Evolutionary conservation across 148 eudicot species (phyloP).

Genomic region (Amaranthus cruentus): DNA sequence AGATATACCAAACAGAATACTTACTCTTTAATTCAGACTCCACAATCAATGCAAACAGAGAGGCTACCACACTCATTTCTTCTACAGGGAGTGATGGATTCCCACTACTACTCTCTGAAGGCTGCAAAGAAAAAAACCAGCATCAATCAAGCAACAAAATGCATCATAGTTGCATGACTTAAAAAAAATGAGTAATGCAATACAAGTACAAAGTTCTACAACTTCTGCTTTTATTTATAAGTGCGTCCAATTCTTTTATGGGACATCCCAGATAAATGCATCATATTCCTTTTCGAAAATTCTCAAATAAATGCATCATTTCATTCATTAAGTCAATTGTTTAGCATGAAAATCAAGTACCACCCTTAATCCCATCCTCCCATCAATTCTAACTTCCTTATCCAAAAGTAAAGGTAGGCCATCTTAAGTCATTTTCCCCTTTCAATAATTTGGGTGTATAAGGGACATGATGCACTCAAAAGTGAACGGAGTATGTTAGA

Average conservation of each 20-base stretch:
- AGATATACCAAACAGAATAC: constrained; percentile 5
- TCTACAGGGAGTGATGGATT: constrained; percentile 55
- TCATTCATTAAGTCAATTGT: too few species aligned
- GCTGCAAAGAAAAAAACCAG: constrained; percentile 35
- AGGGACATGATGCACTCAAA: too few species aligned
- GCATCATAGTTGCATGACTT: constrained; percentile 10
- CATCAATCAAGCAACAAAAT: background rate
- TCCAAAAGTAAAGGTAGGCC: too few species aligned
- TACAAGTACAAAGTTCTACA: background rate
- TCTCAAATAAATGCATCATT: too few species aligned
- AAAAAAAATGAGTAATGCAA: background rate
- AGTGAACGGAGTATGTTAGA: too few species aligned
- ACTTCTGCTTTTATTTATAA: too few species aligned
- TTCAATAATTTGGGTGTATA: too few species aligned
- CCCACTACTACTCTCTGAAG: constrained; percentile 43
- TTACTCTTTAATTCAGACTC: constrained; percentile 88
- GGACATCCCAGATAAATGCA: background rate
- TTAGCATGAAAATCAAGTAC: too few species aligned
- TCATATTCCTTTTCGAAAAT: background rate
- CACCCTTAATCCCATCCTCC: too few species aligned
- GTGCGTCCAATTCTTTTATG: too few species aligned
- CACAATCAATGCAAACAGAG: constrained; percentile 72
- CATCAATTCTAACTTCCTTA: too few species aligned
- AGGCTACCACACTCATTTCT: constrained; percentile 74
- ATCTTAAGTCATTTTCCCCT: too few species aligned